Evolutionary conservation across 208 protist species (phyloP).

Genomic region (Strigomonas galati): DNA sequence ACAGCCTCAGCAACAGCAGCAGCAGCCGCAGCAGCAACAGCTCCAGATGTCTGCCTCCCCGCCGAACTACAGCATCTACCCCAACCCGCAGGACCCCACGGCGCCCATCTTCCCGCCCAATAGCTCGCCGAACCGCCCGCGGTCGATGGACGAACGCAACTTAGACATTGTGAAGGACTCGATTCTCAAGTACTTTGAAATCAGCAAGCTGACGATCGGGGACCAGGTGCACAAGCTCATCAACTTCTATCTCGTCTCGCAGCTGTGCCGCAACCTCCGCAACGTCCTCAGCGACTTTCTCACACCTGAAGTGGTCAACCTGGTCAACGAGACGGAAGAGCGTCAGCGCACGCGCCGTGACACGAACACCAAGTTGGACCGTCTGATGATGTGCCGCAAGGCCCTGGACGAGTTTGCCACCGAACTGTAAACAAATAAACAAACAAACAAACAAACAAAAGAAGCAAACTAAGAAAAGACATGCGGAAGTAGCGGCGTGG

Average conservation of each 20-base stretch:
- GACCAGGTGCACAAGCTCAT: conserved; percentile 15
- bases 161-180: conserved; percentile 14
- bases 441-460: background rate
- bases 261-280: conserved; percentile 4
- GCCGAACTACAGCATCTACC: background rate
- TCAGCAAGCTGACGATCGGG: conserved; percentile 14
- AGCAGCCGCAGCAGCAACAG: background rate
- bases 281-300: conserved; percentile 12
- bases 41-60: background rate
- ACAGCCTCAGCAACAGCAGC: background rate
- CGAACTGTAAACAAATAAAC: conserved; percentile 4
- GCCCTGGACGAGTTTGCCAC: conserved; percentile 12
- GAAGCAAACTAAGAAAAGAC: too few relatives aligned
- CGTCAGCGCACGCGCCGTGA: background rate
- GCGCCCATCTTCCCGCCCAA: conserved; percentile 4
- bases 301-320: conserved; percentile 2
- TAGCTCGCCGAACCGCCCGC: background rate
- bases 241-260: conserved; percentile 10
- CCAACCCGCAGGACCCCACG: conserved; percentile 6
- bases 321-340: conserved; percentile 10
- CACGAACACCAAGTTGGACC: conserved; percentile 7
- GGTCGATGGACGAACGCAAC: conserved; percentile 14
- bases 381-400: conserved; percentile 10
- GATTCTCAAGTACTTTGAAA: conserved; percentile 16
- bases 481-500: too few relatives aligned